Base-by-base conservation (phyloP, 768 basidiomycete genomes). In the Pleurotus pulmonarius region DNA sequence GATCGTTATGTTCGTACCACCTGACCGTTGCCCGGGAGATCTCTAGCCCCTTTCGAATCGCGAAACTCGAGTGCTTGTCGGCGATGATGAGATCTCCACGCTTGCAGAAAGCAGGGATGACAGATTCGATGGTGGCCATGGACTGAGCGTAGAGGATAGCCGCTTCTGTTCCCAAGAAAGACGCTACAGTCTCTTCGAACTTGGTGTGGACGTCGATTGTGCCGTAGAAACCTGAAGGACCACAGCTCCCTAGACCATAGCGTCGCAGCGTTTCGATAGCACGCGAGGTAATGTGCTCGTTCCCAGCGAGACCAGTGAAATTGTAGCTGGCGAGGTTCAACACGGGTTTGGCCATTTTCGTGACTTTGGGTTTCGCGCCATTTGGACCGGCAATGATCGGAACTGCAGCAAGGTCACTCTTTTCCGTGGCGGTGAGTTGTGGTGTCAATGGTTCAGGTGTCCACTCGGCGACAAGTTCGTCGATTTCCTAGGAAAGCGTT, bases 11-110 rank as follows among this genome's bases (percentile, higher is more conserved):
- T 62, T 98, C 95, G 68, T 84, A 99, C 93, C 93, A 99, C 54
- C 92, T 83, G 34, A 98, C 84, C 0, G 89, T 94, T 5, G 87
- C 92, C 40, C 97, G 87, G 16, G 89, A 91, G 58, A 98, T 93
- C 68, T 96, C 90, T 25, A 98, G 85, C 15, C 96, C 97, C 71
- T 94, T 96, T 69, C 98, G 95, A 55, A 98, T 91, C 13, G 92
- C 86, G 69, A 98, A 94, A 71, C 91, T 96, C 62, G 94, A 87
- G n/a, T 87, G 84, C n/a, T 93, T 86, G 70, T 99, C 96, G 3
- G 94, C 94, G n/a, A 99, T 91, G 65, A 99, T 95, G 65, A 99
- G 85, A 65, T 99, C 96, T 1, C 94, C 95, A 59, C 96, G 86
- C 69, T 99, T 98, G 78, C 90, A 92, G 73, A 98, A 99, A 1